These are phyloP conservation scores for Botrytis cinerea DNA, from an alignment of 2,329 filamentous ascomycete genomes.

Conservation along the genomic window DNA sequence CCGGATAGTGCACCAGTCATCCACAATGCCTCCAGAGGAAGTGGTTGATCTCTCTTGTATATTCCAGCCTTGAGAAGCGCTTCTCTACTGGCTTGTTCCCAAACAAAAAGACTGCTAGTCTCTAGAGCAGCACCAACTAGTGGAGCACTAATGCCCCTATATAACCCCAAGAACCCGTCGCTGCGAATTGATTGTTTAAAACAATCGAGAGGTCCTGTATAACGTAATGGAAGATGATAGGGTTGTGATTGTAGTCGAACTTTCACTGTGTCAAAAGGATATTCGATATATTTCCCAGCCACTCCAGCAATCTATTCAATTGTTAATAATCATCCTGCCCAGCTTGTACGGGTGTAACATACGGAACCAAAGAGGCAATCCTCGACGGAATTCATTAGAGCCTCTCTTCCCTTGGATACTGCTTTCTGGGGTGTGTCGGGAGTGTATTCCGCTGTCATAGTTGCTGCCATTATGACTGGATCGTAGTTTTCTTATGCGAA, in stretches of 20 bases:
- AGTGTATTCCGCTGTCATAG: conserved; percentile 33
- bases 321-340: conserved; percentile 21
- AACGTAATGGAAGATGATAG: conserved; percentile 76
- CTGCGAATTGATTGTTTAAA: conserved; percentile 80
- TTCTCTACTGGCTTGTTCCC: conserved; percentile 74
- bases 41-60: conserved; percentile 54
- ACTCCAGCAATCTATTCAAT: conserved; percentile 70
- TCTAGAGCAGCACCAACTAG: conserved; percentile 89
- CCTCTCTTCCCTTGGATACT: conserved; percentile 33
- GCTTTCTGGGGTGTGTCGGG: conserved; percentile 23
- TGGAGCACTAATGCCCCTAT: conserved; percentile 90
- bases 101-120: conserved; percentile 90
- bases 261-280: conserved; percentile 98
- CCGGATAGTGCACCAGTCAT: conserved; percentile 84
- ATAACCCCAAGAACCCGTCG: conserved; percentile 75
- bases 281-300: conserved; percentile 94
- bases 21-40: conserved; percentile 76
- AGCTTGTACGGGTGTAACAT: conserved; percentile 41
- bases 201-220: conserved; percentile 87
- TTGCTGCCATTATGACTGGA: conserved; percentile 33
- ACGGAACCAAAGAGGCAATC: conserved; percentile 89
- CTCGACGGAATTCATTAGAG: conserved; percentile 65
- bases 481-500: conserved; percentile 13
- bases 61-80: conserved; percentile 58
- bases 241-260: conserved; percentile 96